Evolutionary conservation across 805 yeast genomes (phyloP), one percentile per base, ranked within the genome.

Genomic region (Lachancea sp.): DNA sequence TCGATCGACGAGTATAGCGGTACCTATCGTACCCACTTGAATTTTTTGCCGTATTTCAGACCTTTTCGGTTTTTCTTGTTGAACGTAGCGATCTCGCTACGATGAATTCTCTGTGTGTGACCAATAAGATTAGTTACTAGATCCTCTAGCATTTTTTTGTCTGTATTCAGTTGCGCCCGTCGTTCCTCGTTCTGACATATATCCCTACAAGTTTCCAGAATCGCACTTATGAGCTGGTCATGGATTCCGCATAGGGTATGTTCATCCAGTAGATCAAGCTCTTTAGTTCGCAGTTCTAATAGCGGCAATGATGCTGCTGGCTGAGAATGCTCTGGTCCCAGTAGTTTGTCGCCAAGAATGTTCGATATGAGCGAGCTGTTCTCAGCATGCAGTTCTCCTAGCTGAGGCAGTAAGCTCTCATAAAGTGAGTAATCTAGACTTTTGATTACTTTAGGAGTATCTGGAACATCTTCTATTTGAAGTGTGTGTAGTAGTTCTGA

Each of bases 71-170:
- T 62, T 45, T 61, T 63, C 48, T 64, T 64, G 37, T 65, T 51
- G 36, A 53, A 52, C 33, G 55, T 49, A 30, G 67, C 62, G 12
- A 66, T 59, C 48, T 69, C 72, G 42, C 64, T 68, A 41, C 90
- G 69, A 50, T 83, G 74, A 37, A 83, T 52, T 51, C 85, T 76
- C 60, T 92, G 96, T 5, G 95, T 83, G 57, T 89, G 88, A 6
- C 95, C 97, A 12, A 89, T 84, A 50, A 89, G 65, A 52, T 86
- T 88, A 55, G 87, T 95, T 30, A 92, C 88, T 49, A 92, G 95
- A 2, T 81, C 72, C 51, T 90, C 95, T 56, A 81, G 88, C 12
- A 89, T 76, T 24, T 73, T 74, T 52, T 84, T 83, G 58, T 88
- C 94, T 31, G 69, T 72, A 42, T 66, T 66, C 15, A 80, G 62